Base-by-base conservation (phyloP, 345 rosid genomes). In the Lepidium aucheri region DNA sequence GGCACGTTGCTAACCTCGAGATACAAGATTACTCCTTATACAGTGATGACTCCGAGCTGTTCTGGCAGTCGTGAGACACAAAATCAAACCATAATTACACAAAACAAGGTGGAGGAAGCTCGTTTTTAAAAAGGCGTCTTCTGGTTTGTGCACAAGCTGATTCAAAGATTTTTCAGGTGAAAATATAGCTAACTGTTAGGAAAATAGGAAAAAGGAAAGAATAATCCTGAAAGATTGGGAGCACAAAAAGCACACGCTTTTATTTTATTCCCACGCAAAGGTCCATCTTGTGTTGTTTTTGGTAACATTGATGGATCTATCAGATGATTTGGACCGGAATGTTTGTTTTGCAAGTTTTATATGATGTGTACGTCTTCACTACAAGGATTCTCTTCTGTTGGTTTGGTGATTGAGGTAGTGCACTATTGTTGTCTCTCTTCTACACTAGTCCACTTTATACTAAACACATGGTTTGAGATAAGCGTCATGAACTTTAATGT, bases 1-100 rank as follows among this genome's bases (percentile, higher is more conserved):
- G 80, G 78, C 98, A 89, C 51, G 84, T 91, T 40, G 98, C 95
- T 9, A 91, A 87, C 67, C 95, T 82, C 54, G 98, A 91, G 80
- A 89, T 89, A 63, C 96, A 91, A 80, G 98, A 91, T 69, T 84
- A 79, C 65, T 85, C 95, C 2, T 72, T 91, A 81, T 91, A 91
- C 47, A 91, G 89, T 80, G 82, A 74, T 32, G 90, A 89, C 66
- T 82, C 86, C 0, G 92, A 78, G 39, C 77, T 81, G 32, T 91
- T 91, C 68, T 89, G 95, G 98, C 98, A 84, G 73, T 79, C 90
- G 9, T 75, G 53, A 63, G 70, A 56, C 70, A 53, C 51, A 13
- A 26, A 45, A 40, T 41, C 55, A 57, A 65, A 57, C 61, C 46
- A 63, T 56, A 46, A 28, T 9, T 22, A 39, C 11, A 32, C 41